Conservation (phyloP, 352 stramenopile genomes). For the Saprolegnia parasitica region DNA sequence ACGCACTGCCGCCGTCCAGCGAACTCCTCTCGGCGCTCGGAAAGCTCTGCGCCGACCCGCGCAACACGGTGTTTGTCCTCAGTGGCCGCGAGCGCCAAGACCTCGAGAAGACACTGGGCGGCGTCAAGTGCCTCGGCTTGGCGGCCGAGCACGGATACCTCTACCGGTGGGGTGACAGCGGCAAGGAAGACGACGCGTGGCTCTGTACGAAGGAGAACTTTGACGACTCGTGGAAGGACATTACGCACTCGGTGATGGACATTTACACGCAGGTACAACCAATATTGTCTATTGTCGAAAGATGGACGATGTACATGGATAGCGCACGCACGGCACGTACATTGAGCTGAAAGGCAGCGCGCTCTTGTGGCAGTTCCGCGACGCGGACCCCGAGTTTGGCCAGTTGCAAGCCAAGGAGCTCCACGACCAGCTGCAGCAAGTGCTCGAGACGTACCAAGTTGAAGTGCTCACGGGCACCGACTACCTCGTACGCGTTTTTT, state of each 20-base stretch:
- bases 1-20: constrained; percentile 46
- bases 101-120: constrained; percentile 90
- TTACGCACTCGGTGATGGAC: constrained; percentile 97
- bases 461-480: constrained; percentile 88
- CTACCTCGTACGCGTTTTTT: constrained; percentile 76
- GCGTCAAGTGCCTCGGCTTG: constrained; percentile 93
- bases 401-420: constrained; percentile 98
- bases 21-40: constrained; percentile 87
- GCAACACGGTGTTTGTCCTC: constrained; percentile 99
- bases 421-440: constrained; percentile 95
- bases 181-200: constrained; percentile 58
- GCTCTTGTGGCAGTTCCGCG: constrained; percentile 98
- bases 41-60: constrained; percentile 89
- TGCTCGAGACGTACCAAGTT: constrained; percentile 94
- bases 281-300: neutral
- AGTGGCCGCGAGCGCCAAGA: constrained; percentile 94
- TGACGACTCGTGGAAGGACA: constrained; percentile 96
- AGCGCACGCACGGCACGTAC: constrained; percentile 98
- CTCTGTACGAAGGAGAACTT: constrained; percentile 87
- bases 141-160: constrained; percentile 98
- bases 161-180: constrained; percentile 90
- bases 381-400: constrained; percentile 98
- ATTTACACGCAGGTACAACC: constrained; percentile 90
- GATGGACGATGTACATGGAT: constrained; percentile 4
- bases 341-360: constrained; percentile 98